phyloP scores from a whole-genome alignment of 805 yeast genomes.

The Danielozyma ontarioensis region DNA sequence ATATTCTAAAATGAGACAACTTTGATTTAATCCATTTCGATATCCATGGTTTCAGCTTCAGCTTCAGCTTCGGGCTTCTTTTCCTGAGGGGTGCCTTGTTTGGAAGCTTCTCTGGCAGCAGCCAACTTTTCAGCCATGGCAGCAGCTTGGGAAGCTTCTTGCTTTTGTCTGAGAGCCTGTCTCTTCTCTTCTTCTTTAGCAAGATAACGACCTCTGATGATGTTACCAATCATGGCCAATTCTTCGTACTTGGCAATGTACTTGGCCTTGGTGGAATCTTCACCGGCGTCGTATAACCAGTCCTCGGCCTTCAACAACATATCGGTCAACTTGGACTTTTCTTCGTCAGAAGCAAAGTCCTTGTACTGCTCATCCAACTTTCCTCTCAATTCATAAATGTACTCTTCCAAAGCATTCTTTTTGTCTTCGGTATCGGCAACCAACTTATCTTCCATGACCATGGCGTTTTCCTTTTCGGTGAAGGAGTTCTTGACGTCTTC shows the following conservation, averaged over 20 bases:
- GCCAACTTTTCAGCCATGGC: slow-evolving; percentile 80
- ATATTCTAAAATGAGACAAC: too few species aligned
- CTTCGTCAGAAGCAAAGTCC: slow-evolving; percentile 84
- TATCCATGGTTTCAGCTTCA: too few species aligned
- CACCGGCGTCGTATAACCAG: slow-evolving; percentile 97
- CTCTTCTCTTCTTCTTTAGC: slow-evolving; percentile 94
- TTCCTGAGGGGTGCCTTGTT: slow-evolving; percentile 14
- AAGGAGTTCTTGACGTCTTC: slow-evolving; percentile 49
- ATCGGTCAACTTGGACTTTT: slow-evolving; percentile 71
- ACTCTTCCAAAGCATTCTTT: slow-evolving; percentile 97
- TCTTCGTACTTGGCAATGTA: slow-evolving; percentile 98
- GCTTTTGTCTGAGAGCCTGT: slow-evolving; percentile 80
- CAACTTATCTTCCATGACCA: slow-evolving; percentile 88
- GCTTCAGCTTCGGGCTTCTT: slow-evolving; percentile 21
- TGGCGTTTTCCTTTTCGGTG: slow-evolving; percentile 78
- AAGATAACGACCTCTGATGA: slow-evolving; percentile 91
- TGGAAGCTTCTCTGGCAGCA: slow-evolving; percentile 62
- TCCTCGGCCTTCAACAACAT: slow-evolving; percentile 87
- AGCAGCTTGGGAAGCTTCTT: slow-evolving; percentile 80
- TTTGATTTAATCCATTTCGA: slow-evolving; percentile 34
- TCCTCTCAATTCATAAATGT: slow-evolving; percentile 95
- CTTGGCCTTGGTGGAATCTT: slow-evolving; percentile 92
- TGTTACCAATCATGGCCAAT: slow-evolving; percentile 88
- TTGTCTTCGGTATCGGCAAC: slow-evolving; percentile 98
- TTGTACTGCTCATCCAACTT: slow-evolving; percentile 90